A percentile compares a stretch with the other conserved stretches of the same genome.
These are phyloP conservation scores for Zopfia rhizophila DNA, from an alignment of 2,329 filamentous ascomycete genomes.

Conservation along the genomic window DNA sequence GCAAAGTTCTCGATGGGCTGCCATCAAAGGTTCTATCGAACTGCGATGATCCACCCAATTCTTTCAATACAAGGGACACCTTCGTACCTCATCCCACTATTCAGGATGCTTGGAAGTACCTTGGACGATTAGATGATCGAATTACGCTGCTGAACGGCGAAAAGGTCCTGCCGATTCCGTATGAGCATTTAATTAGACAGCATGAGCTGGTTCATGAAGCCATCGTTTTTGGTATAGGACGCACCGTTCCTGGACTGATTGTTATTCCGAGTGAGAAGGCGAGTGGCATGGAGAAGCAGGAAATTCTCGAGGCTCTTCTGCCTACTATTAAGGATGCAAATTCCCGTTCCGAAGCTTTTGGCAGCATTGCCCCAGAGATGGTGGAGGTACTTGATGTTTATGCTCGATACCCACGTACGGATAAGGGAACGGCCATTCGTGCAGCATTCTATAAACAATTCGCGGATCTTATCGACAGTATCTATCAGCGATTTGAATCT, in stretches of 20 bases:
- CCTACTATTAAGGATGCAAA: conserved; percentile 65
- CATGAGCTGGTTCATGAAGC: conserved; percentile 65
- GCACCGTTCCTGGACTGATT: conserved; percentile 63
- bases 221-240: conserved; percentile 67
- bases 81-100: conserved; percentile 58
- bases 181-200: conserved; percentile 66
- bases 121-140: conserved; percentile 59
- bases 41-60: conserved; percentile 53
- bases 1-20: conserved; percentile 51
- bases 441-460: conserved; percentile 63
- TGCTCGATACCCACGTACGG: conserved; percentile 62
- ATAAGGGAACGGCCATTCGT: conserved; percentile 68
- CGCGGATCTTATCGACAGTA: conserved; percentile 57
- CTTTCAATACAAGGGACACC: conserved; percentile 63
- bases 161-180: conserved; percentile 60
- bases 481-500: conserved; percentile 52
- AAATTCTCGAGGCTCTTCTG: conserved; percentile 62
- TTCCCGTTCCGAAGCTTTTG: conserved; percentile 61
- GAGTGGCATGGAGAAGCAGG: conserved; percentile 52
- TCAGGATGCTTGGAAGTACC: conserved; percentile 59
- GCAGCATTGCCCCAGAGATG: conserved; percentile 64
- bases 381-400: conserved; percentile 60
- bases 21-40: conserved; percentile 55
- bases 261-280: conserved; percentile 63
- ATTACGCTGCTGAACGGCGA: conserved; percentile 62